These are phyloP conservation scores for Leptosphaerulina australis DNA, from an alignment of 2,329 filamentous ascomycete genomes.

Conservation along the genomic window DNA sequence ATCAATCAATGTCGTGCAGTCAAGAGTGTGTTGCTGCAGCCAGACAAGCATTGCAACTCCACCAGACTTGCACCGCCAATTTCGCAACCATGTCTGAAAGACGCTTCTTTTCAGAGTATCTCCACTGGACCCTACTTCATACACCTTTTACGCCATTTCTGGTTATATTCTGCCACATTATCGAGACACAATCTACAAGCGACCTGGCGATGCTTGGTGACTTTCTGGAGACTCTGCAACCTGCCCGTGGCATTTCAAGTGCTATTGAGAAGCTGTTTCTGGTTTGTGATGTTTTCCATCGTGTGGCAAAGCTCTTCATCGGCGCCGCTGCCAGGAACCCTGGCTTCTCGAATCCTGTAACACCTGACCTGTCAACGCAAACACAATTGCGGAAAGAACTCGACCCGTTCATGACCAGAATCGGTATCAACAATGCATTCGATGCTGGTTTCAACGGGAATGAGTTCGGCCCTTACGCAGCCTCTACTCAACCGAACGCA, in stretches of 20 bases:
- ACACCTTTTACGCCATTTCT: constrained; percentile 32
- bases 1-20: constrained; percentile 25
- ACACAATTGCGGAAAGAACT: constrained; percentile 16
- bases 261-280: constrained; percentile 19
- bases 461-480: background rate
- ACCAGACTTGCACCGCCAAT: constrained; percentile 28
- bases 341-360: constrained; percentile 8
- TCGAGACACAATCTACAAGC: constrained; percentile 36
- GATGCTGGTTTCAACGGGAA: constrained; percentile 1
- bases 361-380: constrained; percentile 7
- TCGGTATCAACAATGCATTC: constrained; percentile 10
- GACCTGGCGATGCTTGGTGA: constrained; percentile 13
- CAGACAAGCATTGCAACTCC: constrained; percentile 44
- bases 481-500: background rate
- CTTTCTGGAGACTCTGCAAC: constrained; percentile 13
- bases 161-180: constrained; percentile 45
- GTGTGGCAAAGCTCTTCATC: constrained; percentile 17
- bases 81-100: constrained; percentile 11
- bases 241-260: constrained; percentile 13
- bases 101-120: constrained; percentile 35
- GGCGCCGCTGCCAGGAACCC: constrained; percentile 8
- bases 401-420: constrained; percentile 21
- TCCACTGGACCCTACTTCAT: constrained; percentile 29
- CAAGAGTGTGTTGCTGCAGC: constrained; percentile 41
- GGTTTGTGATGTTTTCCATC: constrained; percentile 17